phyloP scores from a whole-genome alignment of 495 filamentous ascomycete species.

The Symbiotaphrina buchneri region DNA sequence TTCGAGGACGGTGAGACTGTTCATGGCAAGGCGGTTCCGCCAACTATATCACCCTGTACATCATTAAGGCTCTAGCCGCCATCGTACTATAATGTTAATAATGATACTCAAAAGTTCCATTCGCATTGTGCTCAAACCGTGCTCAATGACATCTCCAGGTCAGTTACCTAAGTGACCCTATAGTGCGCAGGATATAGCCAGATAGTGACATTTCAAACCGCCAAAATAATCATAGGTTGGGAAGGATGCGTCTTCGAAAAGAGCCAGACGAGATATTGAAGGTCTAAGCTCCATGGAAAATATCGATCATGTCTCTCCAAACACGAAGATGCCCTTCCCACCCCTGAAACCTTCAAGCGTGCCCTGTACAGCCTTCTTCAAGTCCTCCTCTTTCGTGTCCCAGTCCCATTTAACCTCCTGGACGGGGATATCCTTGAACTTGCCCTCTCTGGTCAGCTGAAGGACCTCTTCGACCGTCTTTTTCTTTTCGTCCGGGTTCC shows the following conservation, averaged over 20 bases:
- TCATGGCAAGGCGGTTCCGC: too few species aligned
- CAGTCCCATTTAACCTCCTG: slow-evolving; percentile 60
- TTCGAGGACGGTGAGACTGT: too few species aligned
- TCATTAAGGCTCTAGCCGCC: too few species aligned
- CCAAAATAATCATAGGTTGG: not conserved
- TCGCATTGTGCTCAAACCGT: too few species aligned
- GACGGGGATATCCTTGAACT: slow-evolving; percentile 65
- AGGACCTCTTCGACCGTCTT: slow-evolving; percentile 65
- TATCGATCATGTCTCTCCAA: slow-evolving; percentile 23
- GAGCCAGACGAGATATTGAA: not conserved
- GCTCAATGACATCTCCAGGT: too few species aligned
- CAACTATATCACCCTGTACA: too few species aligned
- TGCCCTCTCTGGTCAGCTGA: slow-evolving; percentile 42
- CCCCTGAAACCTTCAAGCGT: slow-evolving; percentile 59
- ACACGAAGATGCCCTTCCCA: slow-evolving; percentile 83
- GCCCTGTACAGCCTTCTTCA: slow-evolving; percentile 42
- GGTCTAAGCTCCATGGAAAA: not conserved
- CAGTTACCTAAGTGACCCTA: not conserved
- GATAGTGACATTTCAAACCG: not conserved
- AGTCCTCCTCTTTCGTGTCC: slow-evolving; percentile 40
- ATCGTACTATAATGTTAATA: too few species aligned
- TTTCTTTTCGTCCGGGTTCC: slow-evolving; percentile 49
- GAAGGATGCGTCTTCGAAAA: not conserved
- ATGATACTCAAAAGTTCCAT: too few species aligned
- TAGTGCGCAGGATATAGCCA: not conserved